Evolutionary conservation across 495 filamentous ascomycete species (phyloP), one percentile per base, ranked within the genome.

Genomic region (Astrothelium macrocarpum): DNA sequence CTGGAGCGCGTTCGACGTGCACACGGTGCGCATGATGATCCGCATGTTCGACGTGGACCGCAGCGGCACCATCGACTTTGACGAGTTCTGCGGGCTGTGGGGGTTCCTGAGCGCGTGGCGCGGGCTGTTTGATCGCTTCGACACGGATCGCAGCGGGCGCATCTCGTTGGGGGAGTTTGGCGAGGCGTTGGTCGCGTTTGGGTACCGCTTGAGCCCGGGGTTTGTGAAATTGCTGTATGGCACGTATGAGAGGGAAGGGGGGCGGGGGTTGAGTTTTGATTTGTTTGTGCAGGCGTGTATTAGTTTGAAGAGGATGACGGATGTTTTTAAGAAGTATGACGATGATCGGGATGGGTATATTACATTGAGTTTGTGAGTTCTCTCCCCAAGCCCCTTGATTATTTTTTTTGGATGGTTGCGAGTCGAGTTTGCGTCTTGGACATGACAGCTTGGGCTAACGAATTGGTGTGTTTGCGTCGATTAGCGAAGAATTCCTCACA

Each of bases 271-370:
- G 81, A 90, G 87, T 75, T 97, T 98, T 70, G 94, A 98, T 80
- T 77, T 98, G 59, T 98, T 97, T 74, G 94, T 98, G 67, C 94
- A 98, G 79, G 91, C 90, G 32, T 97, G 94, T 73, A 98, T 98
- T 71, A 88, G 84, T 71, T 78, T 98, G 68, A 95, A 96, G 82
- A 82, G 95, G 64, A 97, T 98, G 93, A 98, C 94, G 66, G 94
- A 98, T 74, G 93, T 97, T 23, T 98, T 98, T 74, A 98, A 98
- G 85, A 90, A 89, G 72, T 98, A 97, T 76, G 94, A 98, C 66
- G 89, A 95, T 64, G 94, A 98, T 76, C 84, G 94, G 32, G 94
- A 97, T 77, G 94, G 94, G 34, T 79, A 75, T 67, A 77, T 78
- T 62, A 78, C 75, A 31, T 60, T 78, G 66, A 74, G 70, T 62